phyloP scores from a whole-genome alignment of 2,329 filamentous ascomycete genomes.

The Berkeleyomyces rouxiae region DNA sequence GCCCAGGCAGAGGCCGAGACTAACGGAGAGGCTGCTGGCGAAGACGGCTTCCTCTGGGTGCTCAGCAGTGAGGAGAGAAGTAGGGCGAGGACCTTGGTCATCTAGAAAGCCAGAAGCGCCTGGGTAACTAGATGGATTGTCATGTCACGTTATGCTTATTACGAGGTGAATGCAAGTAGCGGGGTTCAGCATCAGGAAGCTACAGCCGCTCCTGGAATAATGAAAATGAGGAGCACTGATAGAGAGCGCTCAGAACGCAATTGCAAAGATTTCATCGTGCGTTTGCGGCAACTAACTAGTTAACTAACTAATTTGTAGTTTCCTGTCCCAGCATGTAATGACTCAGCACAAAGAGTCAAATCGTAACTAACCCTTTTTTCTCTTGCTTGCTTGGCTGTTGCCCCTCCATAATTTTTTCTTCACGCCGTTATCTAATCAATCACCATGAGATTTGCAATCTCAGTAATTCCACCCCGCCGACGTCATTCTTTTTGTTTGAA shows the following conservation, averaged over 20 bases:
- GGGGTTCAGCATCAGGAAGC: background rate
- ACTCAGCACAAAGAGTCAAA: background rate
- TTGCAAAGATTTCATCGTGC: background rate
- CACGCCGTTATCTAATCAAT: background rate
- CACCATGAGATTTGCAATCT: background rate
- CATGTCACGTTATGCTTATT: background rate
- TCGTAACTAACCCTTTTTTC: background rate
- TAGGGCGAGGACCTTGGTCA: slow-evolving; percentile 53
- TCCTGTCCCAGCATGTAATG: background rate
- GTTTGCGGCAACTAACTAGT: too few relatives aligned
- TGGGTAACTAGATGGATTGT: background rate
- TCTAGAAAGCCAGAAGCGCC: slow-evolving; percentile 10
- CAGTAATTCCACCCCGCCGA: background rate
- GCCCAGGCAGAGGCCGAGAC: background rate
- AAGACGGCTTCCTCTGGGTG: slow-evolving; percentile 55
- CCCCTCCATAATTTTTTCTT: slow-evolving; percentile 10
- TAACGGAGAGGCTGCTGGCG: slow-evolving; percentile 20
- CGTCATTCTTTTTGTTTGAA: background rate
- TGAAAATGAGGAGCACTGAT: background rate
- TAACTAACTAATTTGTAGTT: background rate
- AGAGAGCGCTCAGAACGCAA: background rate
- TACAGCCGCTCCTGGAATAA: background rate
- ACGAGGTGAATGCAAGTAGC: background rate
- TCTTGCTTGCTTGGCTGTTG: background rate
- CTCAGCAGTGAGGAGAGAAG: slow-evolving; percentile 57